Evolutionary conservation across 371 early-diverging fungal species (phyloP), one percentile per base, ranked within the genome.

Genomic region (Mortierella sp.): DNA sequence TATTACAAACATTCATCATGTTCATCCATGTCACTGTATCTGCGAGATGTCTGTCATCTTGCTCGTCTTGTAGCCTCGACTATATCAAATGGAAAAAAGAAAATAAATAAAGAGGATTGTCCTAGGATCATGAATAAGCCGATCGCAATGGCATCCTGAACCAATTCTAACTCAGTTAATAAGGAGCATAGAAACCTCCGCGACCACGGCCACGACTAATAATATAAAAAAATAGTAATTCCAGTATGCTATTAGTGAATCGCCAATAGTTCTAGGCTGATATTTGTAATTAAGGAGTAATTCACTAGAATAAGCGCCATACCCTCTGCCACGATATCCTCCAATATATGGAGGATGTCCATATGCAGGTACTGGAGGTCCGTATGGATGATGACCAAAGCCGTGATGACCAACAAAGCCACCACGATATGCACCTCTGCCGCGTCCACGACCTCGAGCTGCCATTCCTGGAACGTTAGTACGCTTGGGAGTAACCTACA

Each of bases 401-500:
- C 56, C 61, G 15, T 65, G 61, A 55, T 88, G 92, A 71, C 84
- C 70, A 35, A 73, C 83, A 51, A 85, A 80, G 31, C 91, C 91
- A 6, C 93, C 93, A 55, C 93, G 90, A 76, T 85, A 89, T 13
- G 90, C 93, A 26, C 93, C 93, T 40, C 94, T 86, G 42, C 89
- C 87, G 26, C 91, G 84, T 13, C 91, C 92, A 61, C 93, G 86
- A 35, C 94, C 94, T 54, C 95, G 86, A 28, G 85, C 83, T 51
- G 86, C 83, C 83, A 96, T 89, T 12, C 94, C 95, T 12, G 97
- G 98, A n/a, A 99, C 85, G 71, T 99, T 99, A 66, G 99, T 98
- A 57, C 99, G 94, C 87, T 99, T 99, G 19, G 96, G 86, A 22
- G 91, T 89, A 34, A 95, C 96, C n/a, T 53, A 54, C 40, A 6